These are phyloP conservation scores for Erysimum cheiri DNA, from an alignment of 441 rosid genomes.

Conservation along the genomic window DNA sequence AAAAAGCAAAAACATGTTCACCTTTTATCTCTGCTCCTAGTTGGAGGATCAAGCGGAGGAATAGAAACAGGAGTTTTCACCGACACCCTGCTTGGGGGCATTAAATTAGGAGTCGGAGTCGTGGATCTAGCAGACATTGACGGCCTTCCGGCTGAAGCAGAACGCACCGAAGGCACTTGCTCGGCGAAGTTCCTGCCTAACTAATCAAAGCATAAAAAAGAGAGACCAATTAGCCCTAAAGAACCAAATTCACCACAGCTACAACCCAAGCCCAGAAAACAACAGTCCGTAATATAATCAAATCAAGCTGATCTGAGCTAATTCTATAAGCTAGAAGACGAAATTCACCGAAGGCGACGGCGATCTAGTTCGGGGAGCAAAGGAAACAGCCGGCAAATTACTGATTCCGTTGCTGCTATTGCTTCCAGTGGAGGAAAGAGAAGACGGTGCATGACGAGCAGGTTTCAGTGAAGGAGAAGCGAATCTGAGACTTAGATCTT, in stretches of 20 bases:
- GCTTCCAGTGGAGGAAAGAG: conserved; percentile 48
- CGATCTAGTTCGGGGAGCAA: conserved; percentile 74
- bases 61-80: conserved; percentile 59
- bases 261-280: neutral
- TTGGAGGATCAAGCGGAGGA: conserved; percentile 72
- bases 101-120: conserved; percentile 47
- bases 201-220: conserved; percentile 58
- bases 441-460: conserved; percentile 39
- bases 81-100: conserved; percentile 60
- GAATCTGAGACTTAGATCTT: conserved; percentile 63
- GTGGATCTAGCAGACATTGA: conserved; percentile 60
- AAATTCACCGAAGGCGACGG: conserved; percentile 92
- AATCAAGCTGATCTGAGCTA: conserved; percentile 33
- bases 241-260: conserved; percentile 20
- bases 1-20: conserved; percentile 28
- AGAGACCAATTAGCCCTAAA: conserved; percentile 3
- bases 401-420: conserved; percentile 49
- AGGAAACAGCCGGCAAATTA: conserved; percentile 52
- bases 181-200: conserved; percentile 79
- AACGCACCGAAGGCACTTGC: conserved; percentile 62
- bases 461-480: conserved; percentile 51
- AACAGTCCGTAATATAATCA: neutral
- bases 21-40: conserved; percentile 60
- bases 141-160: conserved; percentile 79
- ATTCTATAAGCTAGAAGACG: conserved; percentile 17